Base-by-base conservation (phyloP, 1,139 yeast species). In the Pichia sp. region DNA sequence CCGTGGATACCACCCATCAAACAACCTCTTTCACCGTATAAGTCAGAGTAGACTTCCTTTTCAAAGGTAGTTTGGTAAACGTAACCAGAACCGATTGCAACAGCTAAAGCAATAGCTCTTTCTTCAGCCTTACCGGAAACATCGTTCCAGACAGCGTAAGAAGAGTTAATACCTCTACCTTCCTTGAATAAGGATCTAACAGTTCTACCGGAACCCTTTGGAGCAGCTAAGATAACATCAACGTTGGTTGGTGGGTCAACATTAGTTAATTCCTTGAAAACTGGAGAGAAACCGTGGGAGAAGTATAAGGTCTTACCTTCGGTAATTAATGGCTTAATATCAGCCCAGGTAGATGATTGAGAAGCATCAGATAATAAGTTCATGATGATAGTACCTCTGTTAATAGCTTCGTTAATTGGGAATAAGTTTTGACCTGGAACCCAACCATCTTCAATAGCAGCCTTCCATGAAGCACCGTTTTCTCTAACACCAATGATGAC, bases 1-100 rank as follows among this genome's bases (percentile, higher is more conserved):
- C 98, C 98, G 79, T 92, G 98, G 79, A 92, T 90, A 81, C 98
- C 98, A 69, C 98, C 98, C 98, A 92, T 92, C 64, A 92, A 80
- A 77, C 97, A 90, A 67, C 98, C 98, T 81, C 98, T 88, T 80
- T 92, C 98, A 76, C 98, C 98, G 77, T 92, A 92, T 68, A 92
- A 80, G 72, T 92, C 98, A 57, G 97, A 90, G 88, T 85, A 87
- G 67, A 92, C 98, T 77, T 92, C 98, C 77, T 85, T 87, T 77
- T 94, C 96, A 67, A 94, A 94, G 58, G 98, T 92, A 75, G 98
- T 92, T 78, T 92, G 88, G 88, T 92, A 92, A 61, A 92, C 95
- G 85, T 92, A 92, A 73, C 98, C 98, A 55, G 97, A 90, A 71
- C 98, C 98, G 66, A 92, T 87, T 69, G 97, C 98, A 64, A 92